Evolutionary conservation across 495 filamentous ascomycete genomes (phyloP), one percentile per base, ranked within the genome.

Genomic region (Aspergillus egyptiacus): DNA sequence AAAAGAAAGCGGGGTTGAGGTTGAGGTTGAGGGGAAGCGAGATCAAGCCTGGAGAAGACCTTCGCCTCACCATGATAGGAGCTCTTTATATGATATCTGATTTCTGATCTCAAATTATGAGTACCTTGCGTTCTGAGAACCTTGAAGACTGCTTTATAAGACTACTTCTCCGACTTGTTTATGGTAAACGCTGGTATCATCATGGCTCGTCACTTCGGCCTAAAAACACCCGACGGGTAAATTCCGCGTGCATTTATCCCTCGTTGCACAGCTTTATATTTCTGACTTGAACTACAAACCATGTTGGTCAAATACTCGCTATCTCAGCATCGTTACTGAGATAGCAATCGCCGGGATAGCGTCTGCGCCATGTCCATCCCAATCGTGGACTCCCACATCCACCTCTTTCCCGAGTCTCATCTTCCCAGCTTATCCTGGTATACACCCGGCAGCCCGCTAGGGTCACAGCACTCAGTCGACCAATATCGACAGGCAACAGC

Each of bases 371-470:
- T 66, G 63, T 35, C 60, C 3, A 63, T 57, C 24, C 66, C 63
- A 33, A 77, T 90, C 44, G 73, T 95, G 46, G 90, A 95, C 69
- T 84, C 88, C 7, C 90, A 96, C 71, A 83, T 95, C 66, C 90
- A 95, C 67, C 82, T 94, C 61, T 93, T 79, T 68, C 82, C 85
- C 51, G 61, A 69, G 41, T 75, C 79, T 28, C 83, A 89, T 53
- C 62, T 84, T 25, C 51, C 67, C 38, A 75, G 76, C 20, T 71
- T 91, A 34, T 64, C 78, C 46, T 95, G 87, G 88, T 76, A 76
- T 53, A 61, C 44, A 0, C 68, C 80, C 2, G 68, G 68, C 5
- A 62, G 70, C 47, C 79, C 79, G 2, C 71, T 94, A 3, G 68
- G 75, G 34, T 60, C 65, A 8, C 82, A 83, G 38, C 75, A 82